Conservation (phyloP, 2,329 filamentous ascomycete species). For the Ophiocordyceps camponoti-floridani region DNA sequence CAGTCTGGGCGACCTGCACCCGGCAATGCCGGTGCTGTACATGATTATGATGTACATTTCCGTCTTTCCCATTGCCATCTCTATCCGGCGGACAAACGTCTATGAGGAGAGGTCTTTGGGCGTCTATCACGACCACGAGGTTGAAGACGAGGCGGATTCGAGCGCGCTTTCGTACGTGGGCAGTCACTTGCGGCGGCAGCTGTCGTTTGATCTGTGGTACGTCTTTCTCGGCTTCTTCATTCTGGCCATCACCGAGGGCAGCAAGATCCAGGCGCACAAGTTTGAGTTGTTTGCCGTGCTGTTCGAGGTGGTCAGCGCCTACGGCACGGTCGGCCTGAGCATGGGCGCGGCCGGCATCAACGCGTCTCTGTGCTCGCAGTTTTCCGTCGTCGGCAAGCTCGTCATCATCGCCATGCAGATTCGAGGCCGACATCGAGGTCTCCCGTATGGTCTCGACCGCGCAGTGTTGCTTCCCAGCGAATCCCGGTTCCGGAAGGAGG, state of each 20-base stretch:
- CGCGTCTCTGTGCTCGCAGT: constrained; percentile 68
- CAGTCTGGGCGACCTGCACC: constrained; percentile 61
- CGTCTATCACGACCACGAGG: constrained; percentile 38
- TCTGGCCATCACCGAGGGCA: constrained; percentile 74
- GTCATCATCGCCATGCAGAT: constrained; percentile 54
- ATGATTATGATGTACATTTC: constrained; percentile 99
- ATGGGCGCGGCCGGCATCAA: constrained; percentile 64
- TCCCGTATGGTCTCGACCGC: constrained; percentile 49
- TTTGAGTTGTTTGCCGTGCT: constrained; percentile 55
- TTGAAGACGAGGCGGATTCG: constrained; percentile 30
- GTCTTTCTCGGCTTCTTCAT: constrained; percentile 89
- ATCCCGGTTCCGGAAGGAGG: constrained; percentile 33
- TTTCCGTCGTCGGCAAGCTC: constrained; percentile 54
- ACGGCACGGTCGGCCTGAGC: constrained; percentile 84
- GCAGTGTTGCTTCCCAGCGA: constrained; percentile 42
- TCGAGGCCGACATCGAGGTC: constrained; percentile 48
- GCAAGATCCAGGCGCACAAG: constrained; percentile 40
- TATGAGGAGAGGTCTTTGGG: constrained; percentile 84
- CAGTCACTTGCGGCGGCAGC: constrained; percentile 76
- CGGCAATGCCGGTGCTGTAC: constrained; percentile 84
- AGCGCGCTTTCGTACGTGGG: constrained; percentile 68
- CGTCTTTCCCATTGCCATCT: constrained; percentile 91
- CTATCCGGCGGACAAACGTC: constrained; percentile 82
- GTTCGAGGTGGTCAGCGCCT: constrained; percentile 79
- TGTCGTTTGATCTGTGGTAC: constrained; percentile 97